A percentile compares a stretch with the other conserved stretches of the same genome.
phyloP scores from a whole-genome alignment of 2,329 filamentous ascomycete species.

The Penicillium paneum region DNA sequence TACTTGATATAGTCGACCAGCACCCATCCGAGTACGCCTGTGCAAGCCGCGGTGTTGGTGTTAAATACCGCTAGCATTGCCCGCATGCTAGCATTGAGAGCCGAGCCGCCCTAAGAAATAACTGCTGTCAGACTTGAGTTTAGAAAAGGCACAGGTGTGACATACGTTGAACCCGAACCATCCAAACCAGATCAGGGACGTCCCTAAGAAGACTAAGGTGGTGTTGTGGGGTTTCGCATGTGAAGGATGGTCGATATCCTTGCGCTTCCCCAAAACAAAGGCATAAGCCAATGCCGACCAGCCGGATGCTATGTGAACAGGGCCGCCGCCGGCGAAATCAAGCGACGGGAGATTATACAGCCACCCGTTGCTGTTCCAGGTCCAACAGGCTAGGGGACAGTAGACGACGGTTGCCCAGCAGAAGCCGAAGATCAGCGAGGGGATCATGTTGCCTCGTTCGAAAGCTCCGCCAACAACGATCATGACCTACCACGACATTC shows the following conservation, averaged over 20 bases:
- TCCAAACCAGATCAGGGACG: conserved; percentile 48
- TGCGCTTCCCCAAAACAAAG: conserved; percentile 69
- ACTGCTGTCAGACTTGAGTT: background rate
- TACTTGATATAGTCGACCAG: conserved; percentile 53
- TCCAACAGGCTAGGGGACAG: conserved; percentile 72
- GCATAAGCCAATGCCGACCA: conserved; percentile 70
- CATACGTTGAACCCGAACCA: conserved; percentile 57
- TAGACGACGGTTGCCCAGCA: conserved; percentile 70
- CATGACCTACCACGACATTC: conserved; percentile 52
- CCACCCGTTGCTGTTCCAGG: conserved; percentile 73
- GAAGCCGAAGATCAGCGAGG: conserved; percentile 67
- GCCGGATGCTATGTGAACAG: conserved; percentile 71
- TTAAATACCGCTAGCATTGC: conserved; percentile 57
- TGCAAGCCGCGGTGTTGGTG: conserved; percentile 56
- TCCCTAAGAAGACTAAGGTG: conserved; percentile 69
- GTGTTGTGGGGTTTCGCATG: conserved; percentile 65
- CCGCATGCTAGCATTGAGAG: conserved; percentile 52
- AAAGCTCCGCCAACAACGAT: conserved; percentile 65
- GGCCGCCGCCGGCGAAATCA: conserved; percentile 72
- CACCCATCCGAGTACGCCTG: conserved; percentile 55
- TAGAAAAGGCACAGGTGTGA: background rate
- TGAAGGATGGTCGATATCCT: conserved; percentile 52
- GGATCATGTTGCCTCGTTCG: conserved; percentile 61
- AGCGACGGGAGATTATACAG: conserved; percentile 65
- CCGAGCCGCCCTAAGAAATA: conserved; percentile 47